phyloP scores from a whole-genome alignment of 2,329 filamentous ascomycete species.

The Claviceps cyperi region DNA sequence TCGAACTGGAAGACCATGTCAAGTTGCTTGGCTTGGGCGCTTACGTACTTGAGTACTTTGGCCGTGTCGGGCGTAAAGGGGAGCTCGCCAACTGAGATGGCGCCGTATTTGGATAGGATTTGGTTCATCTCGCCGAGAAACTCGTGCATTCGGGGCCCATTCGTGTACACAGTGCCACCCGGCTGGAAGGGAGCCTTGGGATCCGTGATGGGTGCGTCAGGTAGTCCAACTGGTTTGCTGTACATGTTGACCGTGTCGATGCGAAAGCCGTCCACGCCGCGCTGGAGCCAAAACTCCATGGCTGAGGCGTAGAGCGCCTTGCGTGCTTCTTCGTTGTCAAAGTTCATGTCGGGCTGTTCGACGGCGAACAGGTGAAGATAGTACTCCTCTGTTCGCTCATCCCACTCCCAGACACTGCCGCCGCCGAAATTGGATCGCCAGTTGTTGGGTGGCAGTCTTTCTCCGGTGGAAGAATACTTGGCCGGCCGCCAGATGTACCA shows the following conservation, averaged over 20 bases:
- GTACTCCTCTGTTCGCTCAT: conserved; percentile 58
- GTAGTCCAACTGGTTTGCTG: conserved; percentile 45
- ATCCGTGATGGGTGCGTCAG: conserved; percentile 41
- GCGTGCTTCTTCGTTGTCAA: conserved; percentile 56
- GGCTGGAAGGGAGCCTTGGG: conserved; percentile 33
- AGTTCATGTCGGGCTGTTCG: conserved; percentile 76
- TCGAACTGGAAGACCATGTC: conserved; percentile 60
- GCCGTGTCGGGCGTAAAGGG: conserved; percentile 44
- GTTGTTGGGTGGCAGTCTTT: conserved; percentile 58
- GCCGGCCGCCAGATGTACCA: conserved; percentile 52
- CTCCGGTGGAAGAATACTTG: conserved; percentile 38
- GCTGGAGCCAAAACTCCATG: conserved; percentile 67
- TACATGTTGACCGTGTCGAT: conserved; percentile 64
- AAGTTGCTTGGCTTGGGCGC: conserved; percentile 41
- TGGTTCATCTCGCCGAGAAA: conserved; percentile 52
- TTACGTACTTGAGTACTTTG: conserved; percentile 45
- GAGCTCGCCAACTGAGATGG: conserved; percentile 59
- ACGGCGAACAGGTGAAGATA: conserved; percentile 63
- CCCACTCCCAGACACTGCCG: conserved; percentile 54
- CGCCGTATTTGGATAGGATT: conserved; percentile 44
- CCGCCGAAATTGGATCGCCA: conserved; percentile 51
- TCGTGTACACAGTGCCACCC: conserved; percentile 43
- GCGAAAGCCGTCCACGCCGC: conserved; percentile 60
- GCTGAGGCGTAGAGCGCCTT: conserved; percentile 55
- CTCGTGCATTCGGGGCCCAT: conserved; percentile 55